Conservation (phyloP, 1,284 basidiomycete genomes). For the Coniferiporia weirii region DNA sequence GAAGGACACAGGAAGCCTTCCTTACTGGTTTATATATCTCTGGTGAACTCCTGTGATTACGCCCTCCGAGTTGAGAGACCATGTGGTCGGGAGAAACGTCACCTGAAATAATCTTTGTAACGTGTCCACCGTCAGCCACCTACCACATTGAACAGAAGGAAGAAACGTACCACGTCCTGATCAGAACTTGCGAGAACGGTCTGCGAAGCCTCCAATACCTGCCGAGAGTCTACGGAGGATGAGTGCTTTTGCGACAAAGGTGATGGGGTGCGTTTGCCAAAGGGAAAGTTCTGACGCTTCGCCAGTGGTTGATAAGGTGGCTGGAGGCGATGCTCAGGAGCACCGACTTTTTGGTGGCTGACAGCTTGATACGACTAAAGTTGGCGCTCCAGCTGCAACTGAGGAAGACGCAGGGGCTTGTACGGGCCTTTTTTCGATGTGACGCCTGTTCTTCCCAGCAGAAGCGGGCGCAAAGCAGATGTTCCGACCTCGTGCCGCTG, state of each 20-base stretch:
- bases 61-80: too few species aligned
- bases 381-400: neutral
- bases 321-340: neutral
- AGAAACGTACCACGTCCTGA: neutral
- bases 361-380: neutral
- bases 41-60: too few species aligned
- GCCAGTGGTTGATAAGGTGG: neutral
- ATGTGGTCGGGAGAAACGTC: too few species aligned
- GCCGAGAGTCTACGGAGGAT: neutral
- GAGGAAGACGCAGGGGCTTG: constrained; percentile 1
- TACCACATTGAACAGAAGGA: neutral
- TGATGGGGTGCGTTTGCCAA: neutral
- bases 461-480: neutral
- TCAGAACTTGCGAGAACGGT: neutral
- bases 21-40: too few species aligned
- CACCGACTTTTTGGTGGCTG: neutral
- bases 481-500: too few species aligned
- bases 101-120: too few species aligned
- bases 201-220: neutral
- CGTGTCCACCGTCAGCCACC: too few species aligned
- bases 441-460: neutral
- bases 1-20: too few species aligned
- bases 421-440: neutral
- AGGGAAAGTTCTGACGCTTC: neutral
- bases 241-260: neutral